These are phyloP conservation scores for Ceratobasidium sp. DNA, from an alignment of 1,284 basidiomycete species.

Conservation along the genomic window DNA sequence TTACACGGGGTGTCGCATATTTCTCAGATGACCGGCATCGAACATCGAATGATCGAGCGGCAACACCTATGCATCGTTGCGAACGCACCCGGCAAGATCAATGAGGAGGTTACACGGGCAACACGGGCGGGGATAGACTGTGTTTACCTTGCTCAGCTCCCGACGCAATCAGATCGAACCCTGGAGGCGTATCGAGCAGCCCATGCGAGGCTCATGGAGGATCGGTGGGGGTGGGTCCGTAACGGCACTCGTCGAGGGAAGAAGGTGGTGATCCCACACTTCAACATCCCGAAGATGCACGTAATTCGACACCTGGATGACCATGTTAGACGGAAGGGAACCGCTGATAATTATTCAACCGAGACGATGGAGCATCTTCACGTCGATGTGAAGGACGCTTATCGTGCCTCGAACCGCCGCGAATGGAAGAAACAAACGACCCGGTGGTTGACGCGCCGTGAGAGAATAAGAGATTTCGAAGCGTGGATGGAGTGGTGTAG, in stretches of 20 bases:
- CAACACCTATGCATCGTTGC: constrained; percentile 12
- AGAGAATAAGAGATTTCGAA: background rate
- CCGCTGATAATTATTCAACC: constrained; percentile 40
- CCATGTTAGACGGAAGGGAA: background rate
- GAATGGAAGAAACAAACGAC: constrained; percentile 36
- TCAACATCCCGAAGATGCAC: constrained; percentile 27
- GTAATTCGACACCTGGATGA: background rate
- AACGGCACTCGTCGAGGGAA: constrained; percentile 9
- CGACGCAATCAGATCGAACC: constrained; percentile 18
- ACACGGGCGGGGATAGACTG: constrained; percentile 19
- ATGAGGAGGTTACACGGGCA: constrained; percentile 26
- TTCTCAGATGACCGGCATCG: constrained; percentile 32
- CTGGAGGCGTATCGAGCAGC: constrained; percentile 19
- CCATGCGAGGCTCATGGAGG: background rate
- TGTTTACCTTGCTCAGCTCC: constrained; percentile 35
- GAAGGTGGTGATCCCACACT: background rate
- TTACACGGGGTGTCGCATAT: constrained; percentile 8
- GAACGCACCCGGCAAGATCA: constrained; percentile 29
- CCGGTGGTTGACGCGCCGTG: constrained; percentile 36
- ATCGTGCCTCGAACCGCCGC: constrained; percentile 38
- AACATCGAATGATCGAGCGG: constrained; percentile 43
- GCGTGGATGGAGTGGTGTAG: background rate
- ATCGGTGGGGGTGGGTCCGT: constrained; percentile 14
- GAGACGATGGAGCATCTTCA: constrained; percentile 47
- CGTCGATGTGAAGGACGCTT: constrained; percentile 45